Percentiles rank a stretch among this genome's conserved stretches.
phyloP scores from a whole-genome alignment of 2,329 filamentous ascomycete genomes.

The Plectosphaerella cucumerina region DNA sequence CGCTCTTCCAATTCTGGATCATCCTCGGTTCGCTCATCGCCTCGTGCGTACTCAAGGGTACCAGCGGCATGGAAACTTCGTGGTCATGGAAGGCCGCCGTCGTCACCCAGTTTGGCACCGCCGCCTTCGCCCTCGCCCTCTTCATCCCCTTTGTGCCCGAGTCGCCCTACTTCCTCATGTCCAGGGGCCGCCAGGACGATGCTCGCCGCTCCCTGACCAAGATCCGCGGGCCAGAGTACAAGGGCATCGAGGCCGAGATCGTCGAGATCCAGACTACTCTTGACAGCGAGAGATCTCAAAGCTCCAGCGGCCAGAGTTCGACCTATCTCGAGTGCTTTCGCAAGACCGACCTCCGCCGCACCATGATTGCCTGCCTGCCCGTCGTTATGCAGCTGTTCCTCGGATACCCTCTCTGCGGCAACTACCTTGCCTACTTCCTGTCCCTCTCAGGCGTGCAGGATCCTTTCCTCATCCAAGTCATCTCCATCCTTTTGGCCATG shows the following conservation, averaged over 20 bases:
- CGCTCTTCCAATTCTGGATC: slow-evolving; percentile 5
- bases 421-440: slow-evolving; percentile 4
- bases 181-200: slow-evolving; percentile 58
- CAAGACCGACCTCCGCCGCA: not conserved
- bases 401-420: slow-evolving; percentile 1
- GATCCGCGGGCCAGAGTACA: slow-evolving; percentile 62
- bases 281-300: slow-evolving; percentile 51
- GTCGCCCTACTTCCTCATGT: slow-evolving; percentile 73
- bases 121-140: slow-evolving; percentile 57
- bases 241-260: slow-evolving; percentile 78
- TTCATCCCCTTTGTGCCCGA: slow-evolving; percentile 67
- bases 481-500: not conserved
- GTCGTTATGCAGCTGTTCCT: slow-evolving; percentile 8
- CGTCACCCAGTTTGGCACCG: slow-evolving; percentile 57
- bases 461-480: not conserved
- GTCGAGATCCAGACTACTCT: slow-evolving; percentile 87
- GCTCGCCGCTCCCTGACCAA: slow-evolving; percentile 61
- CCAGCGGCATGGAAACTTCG: not conserved
- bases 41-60: slow-evolving; percentile 1
- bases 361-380: slow-evolving; percentile 4
- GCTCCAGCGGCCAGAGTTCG: slow-evolving; percentile 1
- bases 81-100: slow-evolving; percentile 3
- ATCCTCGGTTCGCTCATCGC: not conserved
- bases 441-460: not conserved
- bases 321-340: slow-evolving; percentile 26